Conservation (phyloP, 495 filamentous ascomycete species). For the Viridothelium virens region DNA sequence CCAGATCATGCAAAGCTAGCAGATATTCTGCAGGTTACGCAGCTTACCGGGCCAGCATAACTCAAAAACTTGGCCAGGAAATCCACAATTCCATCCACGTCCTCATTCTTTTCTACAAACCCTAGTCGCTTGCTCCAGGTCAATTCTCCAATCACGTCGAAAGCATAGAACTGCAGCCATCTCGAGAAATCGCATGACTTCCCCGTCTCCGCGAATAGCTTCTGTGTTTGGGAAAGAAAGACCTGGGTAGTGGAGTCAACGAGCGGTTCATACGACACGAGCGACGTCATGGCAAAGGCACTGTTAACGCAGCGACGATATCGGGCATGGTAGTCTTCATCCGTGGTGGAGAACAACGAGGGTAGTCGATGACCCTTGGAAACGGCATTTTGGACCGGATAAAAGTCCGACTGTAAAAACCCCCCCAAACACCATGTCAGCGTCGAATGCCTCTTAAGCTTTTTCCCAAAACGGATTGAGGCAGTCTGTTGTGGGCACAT, state of each 20-base stretch:
- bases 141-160: constrained; percentile 59
- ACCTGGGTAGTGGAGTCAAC: constrained; percentile 58
- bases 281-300: constrained; percentile 65
- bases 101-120: constrained; percentile 36
- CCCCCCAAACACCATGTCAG: constrained; percentile 47
- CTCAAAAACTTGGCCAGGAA: constrained; percentile 41
- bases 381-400: constrained; percentile 58
- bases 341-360: constrained; percentile 70
- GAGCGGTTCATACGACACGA: constrained; percentile 67
- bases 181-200: constrained; percentile 54
- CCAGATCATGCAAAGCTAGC: background rate
- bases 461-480: background rate
- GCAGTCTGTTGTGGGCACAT: background rate
- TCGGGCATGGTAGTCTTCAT: constrained; percentile 65
- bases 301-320: constrained; percentile 62
- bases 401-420: constrained; percentile 57
- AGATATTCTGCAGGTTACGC: background rate
- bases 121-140: constrained; percentile 37
- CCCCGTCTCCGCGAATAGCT: constrained; percentile 47
- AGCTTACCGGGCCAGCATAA: constrained; percentile 39
- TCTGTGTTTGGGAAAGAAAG: constrained; percentile 55
- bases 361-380: constrained; percentile 56
- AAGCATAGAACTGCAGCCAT: constrained; percentile 75
- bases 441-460: constrained; percentile 28
- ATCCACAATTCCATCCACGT: constrained; percentile 36